Evolutionary conservation across 257 asterid species (phyloP).

Genomic region (Eucommia ulmoides): DNA sequence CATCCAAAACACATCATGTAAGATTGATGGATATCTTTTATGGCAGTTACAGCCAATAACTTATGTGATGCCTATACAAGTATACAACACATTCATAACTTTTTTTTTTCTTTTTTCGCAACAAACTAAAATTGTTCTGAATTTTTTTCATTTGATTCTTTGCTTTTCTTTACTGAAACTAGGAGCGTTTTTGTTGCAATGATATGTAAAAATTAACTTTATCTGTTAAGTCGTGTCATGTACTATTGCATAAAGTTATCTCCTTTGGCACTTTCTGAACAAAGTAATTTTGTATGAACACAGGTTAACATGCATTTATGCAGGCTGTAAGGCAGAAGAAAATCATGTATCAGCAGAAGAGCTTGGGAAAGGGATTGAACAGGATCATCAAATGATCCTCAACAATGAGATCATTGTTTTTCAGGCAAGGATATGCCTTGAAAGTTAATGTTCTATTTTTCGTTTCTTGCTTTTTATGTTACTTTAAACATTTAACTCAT

Average conservation of each 20-base stretch:
- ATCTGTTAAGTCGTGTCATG: too few species aligned
- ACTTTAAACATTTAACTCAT: conserved; percentile 6
- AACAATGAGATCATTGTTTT: conserved; percentile 90
- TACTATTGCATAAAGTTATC: too few species aligned
- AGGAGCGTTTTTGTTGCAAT: too few species aligned
- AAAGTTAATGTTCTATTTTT: neutral
- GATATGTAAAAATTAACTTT: too few species aligned
- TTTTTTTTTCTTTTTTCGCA: too few species aligned
- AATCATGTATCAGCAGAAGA: conserved; percentile 98
- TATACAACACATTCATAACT: too few species aligned
- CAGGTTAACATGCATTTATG: conserved; percentile 96
- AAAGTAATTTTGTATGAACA: neutral
- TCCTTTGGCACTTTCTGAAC: too few species aligned
- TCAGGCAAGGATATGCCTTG: conserved; percentile 43
- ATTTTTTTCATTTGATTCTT: too few species aligned
- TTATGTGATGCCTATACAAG: too few species aligned
- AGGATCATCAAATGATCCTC: conserved; percentile 82
- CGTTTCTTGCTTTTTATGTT: conserved; percentile 8
- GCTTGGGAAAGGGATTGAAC: conserved; percentile 97
- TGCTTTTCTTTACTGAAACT: too few species aligned
- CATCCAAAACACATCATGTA: conserved; percentile 95
- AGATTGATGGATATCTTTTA: conserved; percentile 5
- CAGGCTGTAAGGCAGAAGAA: conserved; percentile 97
- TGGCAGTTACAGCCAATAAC: too few species aligned
- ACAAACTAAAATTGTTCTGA: too few species aligned